A percentile compares a stretch with the other conserved stretches of the same genome.
Conservation (phyloP, 805 yeast genomes). For the Lipomyces orientalis region DNA sequence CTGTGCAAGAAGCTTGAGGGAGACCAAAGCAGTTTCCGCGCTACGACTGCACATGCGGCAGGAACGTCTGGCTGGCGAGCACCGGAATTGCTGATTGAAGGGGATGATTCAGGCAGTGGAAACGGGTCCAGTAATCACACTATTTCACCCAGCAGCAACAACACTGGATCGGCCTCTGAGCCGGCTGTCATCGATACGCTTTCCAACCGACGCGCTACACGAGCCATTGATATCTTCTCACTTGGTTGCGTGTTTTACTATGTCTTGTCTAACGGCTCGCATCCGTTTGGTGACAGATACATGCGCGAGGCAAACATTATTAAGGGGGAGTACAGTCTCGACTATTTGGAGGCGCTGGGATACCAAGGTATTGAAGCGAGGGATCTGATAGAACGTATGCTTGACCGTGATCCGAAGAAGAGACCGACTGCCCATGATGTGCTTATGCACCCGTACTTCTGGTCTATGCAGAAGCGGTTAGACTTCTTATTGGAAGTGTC, state of each 20-base stretch:
- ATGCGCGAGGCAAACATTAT: constrained; percentile 87
- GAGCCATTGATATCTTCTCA: constrained; percentile 92
- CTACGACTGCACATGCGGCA: constrained; percentile 90
- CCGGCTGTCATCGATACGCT: constrained; percentile 50
- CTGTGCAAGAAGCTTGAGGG: constrained; percentile 88
- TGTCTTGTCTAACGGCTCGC: constrained; percentile 78
- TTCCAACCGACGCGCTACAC: constrained; percentile 67
- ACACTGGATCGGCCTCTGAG: constrained; percentile 43
- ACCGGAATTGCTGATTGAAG: constrained; percentile 73
- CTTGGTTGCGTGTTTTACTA: constrained; percentile 94
- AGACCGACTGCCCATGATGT: constrained; percentile 76
- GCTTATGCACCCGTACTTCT: constrained; percentile 85
- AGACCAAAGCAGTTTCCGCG: constrained; percentile 91
- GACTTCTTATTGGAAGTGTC: constrained; percentile 87
- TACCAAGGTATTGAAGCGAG: constrained; percentile 64
- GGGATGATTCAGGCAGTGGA: constrained; percentile 16
- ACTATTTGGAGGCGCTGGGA: constrained; percentile 52
- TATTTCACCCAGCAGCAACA: not conserved
- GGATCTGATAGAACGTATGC: constrained; percentile 76
- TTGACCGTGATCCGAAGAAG: constrained; percentile 62
- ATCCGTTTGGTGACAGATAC: constrained; percentile 95
- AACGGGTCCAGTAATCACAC: constrained; percentile 12
- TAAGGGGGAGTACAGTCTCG: constrained; percentile 62
- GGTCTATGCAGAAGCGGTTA: constrained; percentile 74
- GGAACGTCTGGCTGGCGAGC: constrained; percentile 99